Evolutionary conservation across 345 rosid species (phyloP), one percentile per base, ranked within the genome.

Genomic region (Ailanthus altissimus): DNA sequence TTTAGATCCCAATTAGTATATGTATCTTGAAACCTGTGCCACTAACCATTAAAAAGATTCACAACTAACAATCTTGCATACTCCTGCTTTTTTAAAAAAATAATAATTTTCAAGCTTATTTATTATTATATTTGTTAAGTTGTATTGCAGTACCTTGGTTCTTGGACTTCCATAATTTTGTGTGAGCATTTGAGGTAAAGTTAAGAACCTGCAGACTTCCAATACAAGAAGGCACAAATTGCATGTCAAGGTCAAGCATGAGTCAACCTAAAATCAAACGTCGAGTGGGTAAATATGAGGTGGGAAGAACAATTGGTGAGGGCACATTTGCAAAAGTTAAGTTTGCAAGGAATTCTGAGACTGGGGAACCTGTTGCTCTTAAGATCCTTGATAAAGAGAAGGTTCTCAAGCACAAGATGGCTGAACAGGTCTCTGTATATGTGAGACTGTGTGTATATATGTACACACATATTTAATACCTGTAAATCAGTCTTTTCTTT

Each of bases 291-390:
- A 93, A 89, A 82, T 96, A 92, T 81, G 98, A 96, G 71, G 88
- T 96, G 64, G 99, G 99, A 70, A 88, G 99, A 85, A 96, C 98
- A 21, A 92, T 96, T 75, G 99, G 99, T 0, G 99, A 96, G 77
- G 98, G 99, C 65, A 87, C 99, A 65, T 96, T 96, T 85, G 99
- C 98, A 6, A 96, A 96, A 86, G 98, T 96, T 54, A 96, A 91
- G 89, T 96, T 91, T 82, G 99, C 98, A 1, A 89, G 92, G 75
- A 96, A 93, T 76, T 92, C 97, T 7, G 90, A 92, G 83, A 96
- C 94, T 0, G 93, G 94, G 25, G 93, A 92, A 23, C 84, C 90
- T 16, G 99, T 96, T 28, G 98, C 99, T 74, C 85, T 96, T 78
- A 96, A 96, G 90, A 92, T 96, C 75, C 96, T 96, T 45, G 99